Evolutionary conservation across 2,329 filamentous ascomycete species (phyloP).

Genomic region (Fusarium redolens): DNA sequence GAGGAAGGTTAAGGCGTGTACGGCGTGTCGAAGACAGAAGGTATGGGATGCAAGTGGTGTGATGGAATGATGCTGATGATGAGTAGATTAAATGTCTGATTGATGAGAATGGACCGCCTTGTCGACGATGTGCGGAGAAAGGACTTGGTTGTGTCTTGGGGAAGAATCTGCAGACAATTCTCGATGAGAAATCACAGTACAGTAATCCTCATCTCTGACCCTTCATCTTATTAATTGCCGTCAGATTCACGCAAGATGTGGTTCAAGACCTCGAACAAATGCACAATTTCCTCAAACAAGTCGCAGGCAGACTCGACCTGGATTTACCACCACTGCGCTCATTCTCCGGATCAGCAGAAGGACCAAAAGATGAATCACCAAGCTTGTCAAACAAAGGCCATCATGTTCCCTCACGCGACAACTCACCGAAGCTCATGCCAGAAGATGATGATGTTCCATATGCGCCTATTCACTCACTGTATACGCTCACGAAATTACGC

Average conservation of each 20-base stretch:
- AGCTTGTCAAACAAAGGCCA: conserved; percentile 14
- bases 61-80: neutral
- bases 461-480: conserved; percentile 51
- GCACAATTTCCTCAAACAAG: conserved; percentile 27
- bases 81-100: conserved; percentile 53
- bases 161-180: conserved; percentile 54
- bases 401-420: conserved; percentile 31
- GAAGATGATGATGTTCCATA: conserved; percentile 49
- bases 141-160: conserved; percentile 51
- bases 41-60: conserved; percentile 24
- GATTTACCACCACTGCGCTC: conserved; percentile 25
- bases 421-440: conserved; percentile 27
- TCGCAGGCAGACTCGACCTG: conserved; percentile 18
- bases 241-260: conserved; percentile 2
- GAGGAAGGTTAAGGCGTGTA: conserved; percentile 53
- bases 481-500: conserved; percentile 49
- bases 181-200: conserved; percentile 52
- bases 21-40: conserved; percentile 53
- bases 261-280: conserved; percentile 22
- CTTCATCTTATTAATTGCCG: neutral
- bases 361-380: conserved; percentile 15
- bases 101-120: conserved; percentile 52
- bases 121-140: conserved; percentile 49
- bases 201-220: neutral
- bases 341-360: neutral